phyloP scores from a whole-genome alignment of 345 rosid species.

The Syzygium aromaticum region DNA sequence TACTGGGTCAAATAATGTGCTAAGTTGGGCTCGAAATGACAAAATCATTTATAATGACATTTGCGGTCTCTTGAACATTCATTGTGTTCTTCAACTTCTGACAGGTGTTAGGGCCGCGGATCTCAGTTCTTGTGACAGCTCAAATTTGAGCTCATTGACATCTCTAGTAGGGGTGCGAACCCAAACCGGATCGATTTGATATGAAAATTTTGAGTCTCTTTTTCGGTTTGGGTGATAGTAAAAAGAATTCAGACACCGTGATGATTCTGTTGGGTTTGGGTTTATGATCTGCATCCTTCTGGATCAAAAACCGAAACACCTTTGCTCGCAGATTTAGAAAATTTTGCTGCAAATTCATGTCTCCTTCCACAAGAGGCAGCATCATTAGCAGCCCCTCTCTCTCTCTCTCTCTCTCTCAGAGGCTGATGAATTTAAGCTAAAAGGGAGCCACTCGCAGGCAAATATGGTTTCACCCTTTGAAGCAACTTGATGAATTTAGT shows the following conservation, averaged over 20 bases:
- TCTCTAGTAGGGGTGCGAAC: rapidly evolving
- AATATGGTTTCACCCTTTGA: not conserved
- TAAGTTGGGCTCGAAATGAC: not conserved
- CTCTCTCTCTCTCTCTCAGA: not conserved
- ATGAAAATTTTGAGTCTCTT: not conserved
- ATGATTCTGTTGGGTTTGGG: not conserved
- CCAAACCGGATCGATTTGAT: not conserved
- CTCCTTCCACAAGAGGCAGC: not conserved
- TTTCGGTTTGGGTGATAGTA: not conserved
- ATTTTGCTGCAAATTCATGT: not conserved
- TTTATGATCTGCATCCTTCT: not conserved
- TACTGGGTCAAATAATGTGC: not conserved
- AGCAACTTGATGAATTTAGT: too few species aligned
- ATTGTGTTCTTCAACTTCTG: not conserved
- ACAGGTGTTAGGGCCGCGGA: not conserved
- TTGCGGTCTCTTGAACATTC: not conserved
- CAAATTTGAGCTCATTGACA: not conserved
- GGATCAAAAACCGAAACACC: not conserved
- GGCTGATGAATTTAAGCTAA: not conserved
- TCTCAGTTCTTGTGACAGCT: not conserved
- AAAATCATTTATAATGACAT: not conserved
- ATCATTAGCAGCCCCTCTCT: not conserved
- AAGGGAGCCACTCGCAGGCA: not conserved
- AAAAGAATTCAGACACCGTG: not conserved
- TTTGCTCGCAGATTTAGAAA: not conserved